phyloP scores from a whole-genome alignment of 768 basidiomycete species.

The Lactarius evosmus region DNA sequence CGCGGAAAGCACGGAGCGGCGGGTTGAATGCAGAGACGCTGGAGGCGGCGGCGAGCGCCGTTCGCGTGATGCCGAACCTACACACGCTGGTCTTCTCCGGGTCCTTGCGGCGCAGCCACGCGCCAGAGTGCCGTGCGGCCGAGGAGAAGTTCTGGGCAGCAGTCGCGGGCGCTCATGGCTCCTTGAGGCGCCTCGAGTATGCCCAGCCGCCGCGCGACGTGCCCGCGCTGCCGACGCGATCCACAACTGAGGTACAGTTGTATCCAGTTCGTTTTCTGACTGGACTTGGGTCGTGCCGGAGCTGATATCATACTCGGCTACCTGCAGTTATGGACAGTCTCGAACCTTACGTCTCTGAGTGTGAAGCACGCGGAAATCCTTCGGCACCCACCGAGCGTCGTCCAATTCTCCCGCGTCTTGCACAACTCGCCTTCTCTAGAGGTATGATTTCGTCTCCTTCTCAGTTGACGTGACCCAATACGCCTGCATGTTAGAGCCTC shows the following conservation, averaged over 20 bases:
- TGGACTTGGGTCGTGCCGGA: not conserved
- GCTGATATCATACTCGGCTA: not conserved
- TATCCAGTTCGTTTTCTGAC: constrained; percentile 6
- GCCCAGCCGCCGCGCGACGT: not conserved
- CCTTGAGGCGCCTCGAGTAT: constrained; percentile 3
- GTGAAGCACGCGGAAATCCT: constrained; percentile 9
- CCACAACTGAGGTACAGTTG: not conserved
- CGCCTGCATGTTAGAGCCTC: not conserved
- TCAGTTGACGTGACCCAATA: not conserved
- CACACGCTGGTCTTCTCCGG: constrained; percentile 10
- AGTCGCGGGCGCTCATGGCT: not conserved
- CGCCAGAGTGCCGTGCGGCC: not conserved
- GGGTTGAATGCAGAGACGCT: constrained; percentile 2
- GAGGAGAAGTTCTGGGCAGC: constrained; percentile 10
- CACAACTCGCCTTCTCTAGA: constrained; percentile 7
- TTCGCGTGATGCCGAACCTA: constrained; percentile 10
- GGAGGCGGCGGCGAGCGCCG: constrained; percentile 10
- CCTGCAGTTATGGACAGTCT: constrained; percentile 10
- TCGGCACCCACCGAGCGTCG: constrained; percentile 7
- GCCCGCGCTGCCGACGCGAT: not conserved
- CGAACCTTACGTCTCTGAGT: constrained; percentile 8
- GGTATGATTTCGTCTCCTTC: not conserved
- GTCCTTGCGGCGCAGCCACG: not conserved
- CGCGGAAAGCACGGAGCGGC: not conserved
- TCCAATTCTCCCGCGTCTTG: constrained; percentile 6